A percentile compares a stretch with the other conserved stretches of the same genome.
Evolutionary conservation across 495 filamentous ascomycete species (phyloP).

Genomic region (Paragyromitra xinjiangensis): DNA sequence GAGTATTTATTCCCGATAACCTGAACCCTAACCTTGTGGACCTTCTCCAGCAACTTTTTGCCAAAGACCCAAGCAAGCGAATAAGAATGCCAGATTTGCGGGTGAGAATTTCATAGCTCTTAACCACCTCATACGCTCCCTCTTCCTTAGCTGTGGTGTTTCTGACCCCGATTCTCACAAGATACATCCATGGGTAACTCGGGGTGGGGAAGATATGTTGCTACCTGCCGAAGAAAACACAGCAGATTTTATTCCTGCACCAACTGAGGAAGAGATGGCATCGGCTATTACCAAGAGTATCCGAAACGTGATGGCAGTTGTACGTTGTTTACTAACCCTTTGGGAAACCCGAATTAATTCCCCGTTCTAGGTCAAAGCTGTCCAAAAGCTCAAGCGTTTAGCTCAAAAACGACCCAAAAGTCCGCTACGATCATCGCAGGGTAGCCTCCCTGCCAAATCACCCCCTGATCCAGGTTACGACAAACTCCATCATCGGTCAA

Average conservation of each 20-base stretch:
- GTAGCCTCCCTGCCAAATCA: conserved; percentile 56
- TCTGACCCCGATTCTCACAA: conserved; percentile 58
- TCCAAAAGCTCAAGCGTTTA: conserved; percentile 81
- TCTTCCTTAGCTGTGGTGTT: conserved; percentile 10
- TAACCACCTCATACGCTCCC: conserved; percentile 4
- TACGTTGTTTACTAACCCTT: conserved; percentile 61
- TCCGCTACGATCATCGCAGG: background rate
- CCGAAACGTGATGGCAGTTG: conserved; percentile 81
- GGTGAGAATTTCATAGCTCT: conserved; percentile 63
- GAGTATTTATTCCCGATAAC: conserved; percentile 64
- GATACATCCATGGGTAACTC: conserved; percentile 96
- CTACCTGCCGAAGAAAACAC: conserved; percentile 88
- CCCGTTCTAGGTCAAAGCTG: conserved; percentile 81
- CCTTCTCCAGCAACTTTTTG: conserved; percentile 72
- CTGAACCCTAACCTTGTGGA: conserved; percentile 72
- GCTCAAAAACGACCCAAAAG: conserved; percentile 57
- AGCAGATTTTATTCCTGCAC: conserved; percentile 75
- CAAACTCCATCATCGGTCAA: conserved; percentile 59
- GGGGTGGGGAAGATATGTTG: conserved; percentile 78
- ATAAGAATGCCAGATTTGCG: conserved; percentile 83
- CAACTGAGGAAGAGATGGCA: conserved; percentile 88
- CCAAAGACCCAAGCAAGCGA: conserved; percentile 79
- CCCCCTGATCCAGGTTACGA: conserved; percentile 43
- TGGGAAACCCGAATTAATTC: conserved; percentile 15
- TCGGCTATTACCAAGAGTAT: conserved; percentile 90